These are phyloP conservation scores for Linnemannia exigua DNA, from an alignment of 192 early-diverging fungal genomes.

Conservation along the genomic window DNA sequence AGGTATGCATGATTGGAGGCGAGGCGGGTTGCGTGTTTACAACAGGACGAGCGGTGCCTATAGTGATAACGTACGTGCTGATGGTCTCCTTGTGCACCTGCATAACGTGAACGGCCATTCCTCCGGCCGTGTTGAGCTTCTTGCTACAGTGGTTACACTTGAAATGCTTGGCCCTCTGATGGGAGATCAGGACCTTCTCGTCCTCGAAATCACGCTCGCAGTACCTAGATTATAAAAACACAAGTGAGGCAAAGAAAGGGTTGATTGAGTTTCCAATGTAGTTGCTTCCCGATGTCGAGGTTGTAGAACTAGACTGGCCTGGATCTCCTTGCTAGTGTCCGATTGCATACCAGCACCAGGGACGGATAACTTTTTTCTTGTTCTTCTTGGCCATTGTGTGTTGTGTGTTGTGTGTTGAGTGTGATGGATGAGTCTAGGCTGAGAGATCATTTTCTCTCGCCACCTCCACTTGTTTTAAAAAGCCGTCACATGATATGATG, in stretches of 20 bases:
- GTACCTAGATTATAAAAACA: slow-evolving; percentile 78
- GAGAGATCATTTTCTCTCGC: background rate
- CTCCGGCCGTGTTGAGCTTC: slow-evolving; percentile 89
- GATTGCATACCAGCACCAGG: slow-evolving; percentile 81
- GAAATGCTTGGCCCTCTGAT: slow-evolving; percentile 96
- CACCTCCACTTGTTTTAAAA: background rate
- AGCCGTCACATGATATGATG: background rate
- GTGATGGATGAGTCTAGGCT: background rate
- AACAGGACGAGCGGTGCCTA: background rate
- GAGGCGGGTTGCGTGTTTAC: background rate
- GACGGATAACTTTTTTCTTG: slow-evolving; percentile 71
- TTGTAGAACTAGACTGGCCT: no score
- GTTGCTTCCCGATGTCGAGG: no score
- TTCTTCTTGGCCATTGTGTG: slow-evolving; percentile 74
- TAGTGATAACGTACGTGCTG: slow-evolving; percentile 66
- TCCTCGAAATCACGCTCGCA: slow-evolving; percentile 97
- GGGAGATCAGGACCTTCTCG: slow-evolving; percentile 92
- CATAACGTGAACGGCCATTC: slow-evolving; percentile 89
- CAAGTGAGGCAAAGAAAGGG: background rate
- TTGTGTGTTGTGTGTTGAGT: background rate
- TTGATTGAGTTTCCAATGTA: background rate
- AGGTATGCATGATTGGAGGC: no score
- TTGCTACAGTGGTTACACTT: slow-evolving; percentile 90
- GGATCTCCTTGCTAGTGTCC: no score
- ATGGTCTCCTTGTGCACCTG: slow-evolving; percentile 96